A percentile compares a stretch with the other conserved stretches of the same genome.
phyloP scores from a whole-genome alignment of 169 alveolate genomes.

The Plasmodium reichenowi region DNA sequence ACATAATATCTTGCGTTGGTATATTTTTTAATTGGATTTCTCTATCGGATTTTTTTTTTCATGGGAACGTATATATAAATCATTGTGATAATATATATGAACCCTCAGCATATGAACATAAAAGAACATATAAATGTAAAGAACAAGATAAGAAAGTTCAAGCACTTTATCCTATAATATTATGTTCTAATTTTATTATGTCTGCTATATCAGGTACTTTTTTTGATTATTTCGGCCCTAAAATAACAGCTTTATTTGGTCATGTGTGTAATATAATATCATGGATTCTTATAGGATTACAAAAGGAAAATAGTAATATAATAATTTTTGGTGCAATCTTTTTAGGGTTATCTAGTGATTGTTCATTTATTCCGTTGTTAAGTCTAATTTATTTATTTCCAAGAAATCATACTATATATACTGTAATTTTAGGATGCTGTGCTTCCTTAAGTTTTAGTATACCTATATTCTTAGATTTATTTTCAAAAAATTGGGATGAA shows the following conservation, averaged over 20 bases:
- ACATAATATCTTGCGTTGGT: constrained; percentile 60
- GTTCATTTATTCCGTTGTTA: constrained; percentile 51
- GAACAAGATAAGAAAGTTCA: constrained; percentile 83
- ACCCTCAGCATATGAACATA: not conserved
- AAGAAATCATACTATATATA: constrained; percentile 59
- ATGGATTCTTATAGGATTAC: constrained; percentile 78
- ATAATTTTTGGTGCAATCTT: constrained; percentile 44
- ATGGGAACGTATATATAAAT: constrained; percentile 55
- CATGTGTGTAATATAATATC: constrained; percentile 76
- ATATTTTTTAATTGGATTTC: constrained; percentile 73
- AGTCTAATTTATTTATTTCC: constrained; percentile 60
- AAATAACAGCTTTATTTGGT: constrained; percentile 78
- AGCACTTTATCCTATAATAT: constrained; percentile 77
- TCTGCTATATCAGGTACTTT: constrained; percentile 80
- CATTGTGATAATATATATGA: constrained; percentile 8
- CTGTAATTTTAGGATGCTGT: constrained; percentile 68
- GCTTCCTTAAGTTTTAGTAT: constrained; percentile 63
- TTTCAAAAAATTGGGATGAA: constrained; percentile 22
- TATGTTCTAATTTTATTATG: constrained; percentile 77
- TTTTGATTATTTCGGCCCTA: constrained; percentile 80
- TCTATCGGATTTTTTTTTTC: constrained; percentile 56
- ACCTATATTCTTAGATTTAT: constrained; percentile 65
- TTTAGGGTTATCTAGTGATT: constrained; percentile 64
- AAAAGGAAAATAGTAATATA: constrained; percentile 26
- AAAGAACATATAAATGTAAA: constrained; percentile 70